These are phyloP conservation scores for Lodderomyces metapsilosis DNA, from an alignment of 1,139 yeast genomes.

Conservation along the genomic window DNA sequence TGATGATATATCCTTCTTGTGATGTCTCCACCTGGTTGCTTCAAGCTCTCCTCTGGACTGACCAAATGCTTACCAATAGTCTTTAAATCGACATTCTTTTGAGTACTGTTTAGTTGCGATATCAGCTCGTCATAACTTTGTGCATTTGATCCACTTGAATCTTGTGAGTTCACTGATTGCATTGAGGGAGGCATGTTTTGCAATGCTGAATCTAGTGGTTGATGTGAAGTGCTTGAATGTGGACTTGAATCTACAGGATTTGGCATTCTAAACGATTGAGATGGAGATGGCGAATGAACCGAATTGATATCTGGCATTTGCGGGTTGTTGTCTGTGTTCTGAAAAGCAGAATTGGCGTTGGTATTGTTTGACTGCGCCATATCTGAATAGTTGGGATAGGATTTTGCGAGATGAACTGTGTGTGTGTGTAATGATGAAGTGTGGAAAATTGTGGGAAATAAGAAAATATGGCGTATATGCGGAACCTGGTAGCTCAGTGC, in stretches of 20 bases:
- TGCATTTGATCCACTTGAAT: slow-evolving; percentile 5
- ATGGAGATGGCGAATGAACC: slow-evolving; percentile 7
- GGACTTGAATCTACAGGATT: slow-evolving; percentile 10
- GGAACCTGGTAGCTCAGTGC: background rate
- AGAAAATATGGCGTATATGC: background rate
- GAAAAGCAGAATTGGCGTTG: slow-evolving; percentile 9
- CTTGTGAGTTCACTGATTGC: background rate
- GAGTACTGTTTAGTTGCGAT: slow-evolving; percentile 19
- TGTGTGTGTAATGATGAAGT: background rate
- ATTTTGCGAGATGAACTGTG: no score
- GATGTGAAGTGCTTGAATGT: background rate
- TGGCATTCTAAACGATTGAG: slow-evolving; percentile 8
- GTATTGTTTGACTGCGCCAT: background rate
- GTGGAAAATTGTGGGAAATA: background rate
- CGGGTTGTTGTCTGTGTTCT: slow-evolving; percentile 5
- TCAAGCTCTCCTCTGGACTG: slow-evolving; percentile 40
- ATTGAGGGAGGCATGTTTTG: slow-evolving; percentile 1
- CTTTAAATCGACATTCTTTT: slow-evolving; percentile 28
- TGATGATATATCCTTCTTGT: slow-evolving; percentile 56
- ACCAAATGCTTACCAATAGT: slow-evolving; percentile 35
- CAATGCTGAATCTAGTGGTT: background rate
- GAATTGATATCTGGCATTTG: background rate
- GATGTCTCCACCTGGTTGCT: slow-evolving; percentile 70
- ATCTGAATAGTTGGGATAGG: background rate
- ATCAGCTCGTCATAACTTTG: slow-evolving; percentile 22